Evolutionary conservation across 1,284 basidiomycete species (phyloP).

Genomic region (Leccinum subatratum): DNA sequence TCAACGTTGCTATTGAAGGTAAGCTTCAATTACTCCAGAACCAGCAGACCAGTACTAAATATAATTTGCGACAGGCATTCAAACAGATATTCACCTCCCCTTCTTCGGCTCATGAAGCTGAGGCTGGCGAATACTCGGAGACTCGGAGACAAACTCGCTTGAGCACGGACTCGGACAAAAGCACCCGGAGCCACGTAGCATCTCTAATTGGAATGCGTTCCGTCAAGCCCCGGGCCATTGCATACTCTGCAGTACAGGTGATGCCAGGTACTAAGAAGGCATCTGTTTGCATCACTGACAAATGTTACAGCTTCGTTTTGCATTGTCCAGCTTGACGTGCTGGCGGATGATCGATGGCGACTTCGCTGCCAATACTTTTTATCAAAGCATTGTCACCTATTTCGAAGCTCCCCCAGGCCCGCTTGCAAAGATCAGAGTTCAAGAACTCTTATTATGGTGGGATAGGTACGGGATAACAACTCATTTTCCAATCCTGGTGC

Average conservation of each 20-base stretch:
- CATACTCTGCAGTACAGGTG: background rate
- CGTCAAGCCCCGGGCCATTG: background rate
- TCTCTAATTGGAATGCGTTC: background rate
- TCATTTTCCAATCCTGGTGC: too few relatives aligned
- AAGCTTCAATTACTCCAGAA: too few relatives aligned
- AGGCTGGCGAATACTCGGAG: background rate
- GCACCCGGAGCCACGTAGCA: background rate
- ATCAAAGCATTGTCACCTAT: background rate
- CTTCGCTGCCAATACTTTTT: background rate
- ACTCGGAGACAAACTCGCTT: background rate
- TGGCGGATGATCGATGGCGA: background rate
- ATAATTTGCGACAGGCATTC: background rate
- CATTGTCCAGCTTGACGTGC: background rate
- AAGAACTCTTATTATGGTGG: background rate
- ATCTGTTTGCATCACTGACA: background rate
- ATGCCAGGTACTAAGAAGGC: background rate
- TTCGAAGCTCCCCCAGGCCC: background rate
- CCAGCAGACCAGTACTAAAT: too few relatives aligned
- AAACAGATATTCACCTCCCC: background rate
- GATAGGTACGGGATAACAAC: background rate
- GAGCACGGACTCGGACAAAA: background rate
- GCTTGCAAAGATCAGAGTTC: background rate
- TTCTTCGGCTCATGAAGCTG: background rate
- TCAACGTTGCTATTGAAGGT: background rate
- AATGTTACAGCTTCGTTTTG: background rate